Percentiles rank a stretch among this genome's conserved stretches.
These are phyloP conservation scores for Cladosporium sp. DNA, from an alignment of 2,329 filamentous ascomycete genomes.

Conservation along the genomic window DNA sequence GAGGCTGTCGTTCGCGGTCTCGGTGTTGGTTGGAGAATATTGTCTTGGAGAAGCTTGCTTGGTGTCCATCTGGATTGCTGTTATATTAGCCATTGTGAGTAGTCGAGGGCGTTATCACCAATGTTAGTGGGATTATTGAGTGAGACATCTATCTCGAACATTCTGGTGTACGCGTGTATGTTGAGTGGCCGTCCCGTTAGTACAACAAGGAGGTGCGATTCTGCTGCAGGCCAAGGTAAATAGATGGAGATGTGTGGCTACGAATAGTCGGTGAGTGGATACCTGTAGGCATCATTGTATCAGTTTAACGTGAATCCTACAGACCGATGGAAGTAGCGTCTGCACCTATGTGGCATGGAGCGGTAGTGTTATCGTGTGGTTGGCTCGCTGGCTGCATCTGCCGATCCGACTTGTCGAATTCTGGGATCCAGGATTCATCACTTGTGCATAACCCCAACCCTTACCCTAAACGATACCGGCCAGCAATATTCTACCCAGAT, in stretches of 20 bases:
- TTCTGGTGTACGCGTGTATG: no score
- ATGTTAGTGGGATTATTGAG: no score
- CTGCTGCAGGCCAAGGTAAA: no score
- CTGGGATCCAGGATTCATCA: not conserved
- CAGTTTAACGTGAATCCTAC: constrained; percentile 23
- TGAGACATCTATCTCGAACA: no score
- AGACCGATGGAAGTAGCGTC: constrained; percentile 17
- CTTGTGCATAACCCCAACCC: not conserved
- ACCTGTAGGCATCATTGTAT: constrained; percentile 6
- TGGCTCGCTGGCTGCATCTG: no score
- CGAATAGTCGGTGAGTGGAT: no score
- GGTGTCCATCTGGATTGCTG: not conserved
- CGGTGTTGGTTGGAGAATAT: not conserved
- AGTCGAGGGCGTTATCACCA: no score
- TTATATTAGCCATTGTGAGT: not conserved
- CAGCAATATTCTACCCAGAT: no score
- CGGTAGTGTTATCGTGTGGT: constrained; percentile 2
- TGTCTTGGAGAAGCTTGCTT: not conserved
- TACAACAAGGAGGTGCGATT: no score
- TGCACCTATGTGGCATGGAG: constrained; percentile 27
- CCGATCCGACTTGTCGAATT: constrained; percentile 20
- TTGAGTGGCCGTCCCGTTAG: no score
- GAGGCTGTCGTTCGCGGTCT: not conserved
- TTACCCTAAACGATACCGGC: no score
- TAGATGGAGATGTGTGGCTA: no score